Evolutionary conservation across 768 basidiomycete species (phyloP), one percentile per base, ranked within the genome.

Genomic region (Stropharia rugosoannulata): DNA sequence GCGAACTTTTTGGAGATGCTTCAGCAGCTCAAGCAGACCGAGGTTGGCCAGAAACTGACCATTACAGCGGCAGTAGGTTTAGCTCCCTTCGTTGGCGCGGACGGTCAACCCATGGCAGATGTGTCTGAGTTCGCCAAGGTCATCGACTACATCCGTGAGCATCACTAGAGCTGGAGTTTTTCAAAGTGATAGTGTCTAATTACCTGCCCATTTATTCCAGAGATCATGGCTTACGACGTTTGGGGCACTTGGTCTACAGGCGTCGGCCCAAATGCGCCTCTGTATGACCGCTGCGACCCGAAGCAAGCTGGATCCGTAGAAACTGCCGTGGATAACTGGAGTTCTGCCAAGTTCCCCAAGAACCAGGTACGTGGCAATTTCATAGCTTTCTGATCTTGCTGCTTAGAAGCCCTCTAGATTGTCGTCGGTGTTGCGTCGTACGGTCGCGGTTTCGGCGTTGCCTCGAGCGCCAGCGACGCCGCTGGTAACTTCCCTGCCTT

Each of bases 261-360:
- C 57, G 74, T 84, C 48, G 94, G 93, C 3, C 86, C 95, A 4
- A 95, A 97, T 67, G 86, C 94, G 0, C 94, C 95, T 4, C 80
- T 96, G 16, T 71, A 80, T 35, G 85, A 93, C 70, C 72, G 80
- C 0, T 95, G 94, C 65, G 81, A 83, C 0, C 61, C 70, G 3
- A 71, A 83, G 0, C 62, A 69, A 2, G 70, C 75, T 29, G 92
- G 90, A 8, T 93, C 91, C 54, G 93, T 84, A 6, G 75, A 78
- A n/a, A 80, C 81, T 16, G 87, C 90, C 8, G 78, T 97, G 38
- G 64, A 75, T 11, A 79, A 80, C 4, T 96, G 94, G 95, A 82
- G 77, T 0, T 60, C 59, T 0, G 93, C 93, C n/a, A 84, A 84
- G 18, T 84, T 97, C 75, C 89, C 93, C 16, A 74, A 79, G 15